A percentile compares a stretch with the other conserved stretches of the same genome.
These are phyloP conservation scores for Pseudogymnoascus sp. DNA, from an alignment of 2,329 filamentous ascomycete genomes.

Conservation along the genomic window DNA sequence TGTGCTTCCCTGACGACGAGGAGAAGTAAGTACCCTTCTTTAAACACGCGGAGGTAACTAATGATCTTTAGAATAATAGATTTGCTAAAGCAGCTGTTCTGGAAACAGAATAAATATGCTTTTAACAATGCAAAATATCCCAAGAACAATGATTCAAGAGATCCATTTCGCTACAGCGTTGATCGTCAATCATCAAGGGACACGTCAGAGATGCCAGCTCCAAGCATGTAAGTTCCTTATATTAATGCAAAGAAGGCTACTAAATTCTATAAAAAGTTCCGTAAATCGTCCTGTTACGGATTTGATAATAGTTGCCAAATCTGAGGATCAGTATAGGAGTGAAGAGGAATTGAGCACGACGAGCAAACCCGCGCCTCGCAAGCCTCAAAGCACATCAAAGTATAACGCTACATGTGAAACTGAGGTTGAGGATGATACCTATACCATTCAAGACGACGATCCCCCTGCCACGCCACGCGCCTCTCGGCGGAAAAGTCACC, in stretches of 20 bases:
- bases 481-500: background rate
- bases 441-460: background rate
- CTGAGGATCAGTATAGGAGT: background rate
- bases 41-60: background rate
- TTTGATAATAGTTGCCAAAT: background rate
- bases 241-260: background rate
- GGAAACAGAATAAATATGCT: conserved; percentile 15
- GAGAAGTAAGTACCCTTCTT: conserved; percentile 9
- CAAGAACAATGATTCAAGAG: conserved; percentile 1
- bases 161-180: background rate
- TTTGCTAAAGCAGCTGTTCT: conserved; percentile 16
- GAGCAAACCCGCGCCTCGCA: background rate
- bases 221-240: background rate
- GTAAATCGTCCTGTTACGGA: background rate
- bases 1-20: conserved; percentile 12
- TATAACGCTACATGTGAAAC: background rate
- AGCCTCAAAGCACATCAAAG: background rate
- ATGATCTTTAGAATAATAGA: conserved; percentile 12
- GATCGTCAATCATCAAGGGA: background rate
- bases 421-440: background rate
- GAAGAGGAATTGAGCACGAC: background rate
- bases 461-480: background rate
- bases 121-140: conserved; percentile 13
- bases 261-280: background rate
- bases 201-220: background rate